phyloP scores from a whole-genome alignment of 164 flowering plant species.

The Vitis amurensis region DNA sequence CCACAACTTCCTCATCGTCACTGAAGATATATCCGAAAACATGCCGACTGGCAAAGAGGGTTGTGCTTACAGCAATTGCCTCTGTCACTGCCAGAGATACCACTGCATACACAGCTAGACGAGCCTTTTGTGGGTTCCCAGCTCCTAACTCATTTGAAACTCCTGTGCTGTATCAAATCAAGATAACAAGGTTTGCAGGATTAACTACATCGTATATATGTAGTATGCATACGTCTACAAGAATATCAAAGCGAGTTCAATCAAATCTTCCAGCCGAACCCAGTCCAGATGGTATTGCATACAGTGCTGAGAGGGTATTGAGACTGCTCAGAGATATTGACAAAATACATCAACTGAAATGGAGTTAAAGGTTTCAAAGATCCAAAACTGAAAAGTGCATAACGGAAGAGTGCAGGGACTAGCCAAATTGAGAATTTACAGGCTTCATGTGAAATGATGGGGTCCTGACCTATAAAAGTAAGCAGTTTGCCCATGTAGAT shows the following conservation, averaged over 20 bases:
- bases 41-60: slow-evolving; percentile 47
- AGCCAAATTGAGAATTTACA: slow-evolving; percentile 46
- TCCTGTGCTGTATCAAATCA: slow-evolving; percentile 56
- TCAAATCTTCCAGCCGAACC: slow-evolving; percentile 82
- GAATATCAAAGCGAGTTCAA: neutral
- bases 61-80: slow-evolving; percentile 38
- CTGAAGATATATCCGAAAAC: slow-evolving; percentile 72
- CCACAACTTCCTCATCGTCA: slow-evolving; percentile 73
- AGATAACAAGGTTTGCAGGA: no score
- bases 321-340: slow-evolving; percentile 44
- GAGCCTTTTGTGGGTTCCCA: slow-evolving; percentile 67
- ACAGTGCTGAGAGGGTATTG: slow-evolving; percentile 55
- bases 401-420: slow-evolving; percentile 51
- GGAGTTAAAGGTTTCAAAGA: no score
- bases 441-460: slow-evolving; percentile 52
- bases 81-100: slow-evolving; percentile 45
- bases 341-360: neutral
- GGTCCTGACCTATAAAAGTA: slow-evolving; percentile 53
- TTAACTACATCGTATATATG: neutral
- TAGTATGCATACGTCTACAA: neutral
- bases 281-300: slow-evolving; percentile 70
- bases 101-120: slow-evolving; percentile 42
- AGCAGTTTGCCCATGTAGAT: slow-evolving; percentile 41
- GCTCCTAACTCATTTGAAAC: slow-evolving; percentile 92
- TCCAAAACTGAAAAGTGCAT: slow-evolving; percentile 23